Base-by-base conservation (phyloP, 768 basidiomycete genomes). In the Podaxis rugospora region DNA sequence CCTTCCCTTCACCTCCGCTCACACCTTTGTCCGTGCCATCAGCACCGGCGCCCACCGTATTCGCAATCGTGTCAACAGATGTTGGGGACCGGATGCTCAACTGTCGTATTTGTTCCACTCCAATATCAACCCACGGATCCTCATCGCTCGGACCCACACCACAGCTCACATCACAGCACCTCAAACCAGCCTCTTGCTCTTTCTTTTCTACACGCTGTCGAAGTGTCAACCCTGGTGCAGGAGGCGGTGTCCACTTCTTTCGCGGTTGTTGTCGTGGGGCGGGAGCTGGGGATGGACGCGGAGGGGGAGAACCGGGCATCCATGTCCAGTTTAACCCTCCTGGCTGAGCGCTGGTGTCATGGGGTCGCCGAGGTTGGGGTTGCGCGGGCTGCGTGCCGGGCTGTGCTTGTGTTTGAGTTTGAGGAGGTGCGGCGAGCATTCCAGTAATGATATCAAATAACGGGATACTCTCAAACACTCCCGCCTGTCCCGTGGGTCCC, bases 61-160 rank as follows among this genome's bases (percentile, higher is more conserved):
- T 57, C 9, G n/a, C 18, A 28, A 5, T 18, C 6, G 18, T 21
- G 13, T 40, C 6, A 13, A 13, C 7, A 7, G 36, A 37, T n/a
- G 57, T 65, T 2, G 36, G 16, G n/a, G 58, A 66, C 16, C 72
- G 69, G 37, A 85, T 79, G 21, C 64, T 64, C 54, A 85, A 67
- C 64, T 79, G 79, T 63, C 71, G 70, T 67, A 67, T 68, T 36
- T 63, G 72, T 62, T 52, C 68, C 7, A 66, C 70, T 0, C 68
- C 66, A 16, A 70, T 55, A 53, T 68, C 70, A 5, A 79, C 71
- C 47, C 72, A 72, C 13, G 88, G 88, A 46, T 89, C 87, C 14
- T 90, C 89, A 59, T 90, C 89, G 13, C 83, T 85, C 5, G 89
- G 89, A 0, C 89, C 91, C 28, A 91, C 69, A 2, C 88, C 89